Evolutionary conservation across 768 basidiomycete genomes (phyloP).

Genomic region (Mycena galericulata): DNA sequence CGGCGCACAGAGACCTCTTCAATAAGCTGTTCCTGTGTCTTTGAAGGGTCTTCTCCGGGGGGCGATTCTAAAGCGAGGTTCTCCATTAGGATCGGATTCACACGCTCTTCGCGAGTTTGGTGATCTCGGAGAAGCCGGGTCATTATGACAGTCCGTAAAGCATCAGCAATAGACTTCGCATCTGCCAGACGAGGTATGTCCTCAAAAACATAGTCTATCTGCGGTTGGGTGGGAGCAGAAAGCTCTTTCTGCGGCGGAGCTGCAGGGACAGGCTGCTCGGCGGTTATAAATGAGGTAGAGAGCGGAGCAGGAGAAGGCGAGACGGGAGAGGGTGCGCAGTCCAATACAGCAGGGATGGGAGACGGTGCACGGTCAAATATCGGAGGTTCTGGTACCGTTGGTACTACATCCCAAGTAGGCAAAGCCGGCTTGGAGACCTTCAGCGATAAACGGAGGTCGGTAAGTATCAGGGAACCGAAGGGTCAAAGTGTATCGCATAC

Average conservation of each 20-base stretch:
- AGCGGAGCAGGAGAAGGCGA: slow-evolving; percentile 13
- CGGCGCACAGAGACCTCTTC: slow-evolving; percentile 58
- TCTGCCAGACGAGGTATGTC: slow-evolving; percentile 54
- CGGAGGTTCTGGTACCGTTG: not conserved
- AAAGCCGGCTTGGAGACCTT: not conserved
- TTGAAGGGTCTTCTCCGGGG: slow-evolving; percentile 44
- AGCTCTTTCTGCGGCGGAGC: not conserved
- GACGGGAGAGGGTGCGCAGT: not conserved
- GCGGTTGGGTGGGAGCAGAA: not conserved
- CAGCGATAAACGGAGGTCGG: not conserved
- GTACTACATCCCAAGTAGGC: slow-evolving; percentile 27
- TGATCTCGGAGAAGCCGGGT: slow-evolving; percentile 69
- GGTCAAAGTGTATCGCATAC: not conserved
- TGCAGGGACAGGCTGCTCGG: slow-evolving; percentile 4
- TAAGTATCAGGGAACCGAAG: not conserved
- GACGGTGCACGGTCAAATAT: not conserved
- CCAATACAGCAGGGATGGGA: not conserved
- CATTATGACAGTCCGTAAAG: slow-evolving; percentile 72
- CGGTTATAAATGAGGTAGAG: not conserved
- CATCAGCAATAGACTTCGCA: slow-evolving; percentile 65
- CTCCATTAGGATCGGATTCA: slow-evolving; percentile 71
- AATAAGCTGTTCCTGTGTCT: slow-evolving; percentile 58
- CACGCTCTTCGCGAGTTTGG: slow-evolving; percentile 71
- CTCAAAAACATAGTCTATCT: slow-evolving; percentile 32
- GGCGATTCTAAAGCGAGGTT: slow-evolving; percentile 60